These are phyloP conservation scores for Plasmodium cynomolgi DNA, from an alignment of 169 alveolate genomes.

Conservation along the genomic window DNA sequence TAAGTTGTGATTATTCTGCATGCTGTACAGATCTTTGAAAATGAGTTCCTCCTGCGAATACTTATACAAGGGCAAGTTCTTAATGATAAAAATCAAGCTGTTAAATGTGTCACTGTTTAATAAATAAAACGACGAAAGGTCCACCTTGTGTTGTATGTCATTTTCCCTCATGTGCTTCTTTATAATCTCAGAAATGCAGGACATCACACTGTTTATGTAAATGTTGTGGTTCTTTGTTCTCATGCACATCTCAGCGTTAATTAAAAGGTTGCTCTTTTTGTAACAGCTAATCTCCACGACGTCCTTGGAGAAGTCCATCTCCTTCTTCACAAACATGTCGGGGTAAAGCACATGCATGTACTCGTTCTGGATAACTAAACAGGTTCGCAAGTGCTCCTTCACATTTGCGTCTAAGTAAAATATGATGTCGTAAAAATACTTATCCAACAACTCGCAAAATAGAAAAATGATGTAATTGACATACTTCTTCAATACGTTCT, in stretches of 20 bases:
- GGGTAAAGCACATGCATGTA: constrained; percentile 65
- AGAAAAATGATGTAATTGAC: constrained; percentile 55
- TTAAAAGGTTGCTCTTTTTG: constrained; percentile 23
- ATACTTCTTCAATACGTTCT: constrained; percentile 48
- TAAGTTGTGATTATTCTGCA: constrained; percentile 40
- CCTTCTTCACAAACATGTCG: constrained; percentile 47
- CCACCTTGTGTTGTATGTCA: constrained; percentile 12
- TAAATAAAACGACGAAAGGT: constrained; percentile 4
- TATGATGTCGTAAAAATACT: constrained; percentile 63
- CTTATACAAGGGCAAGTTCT: constrained; percentile 60
- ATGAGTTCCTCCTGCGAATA: constrained; percentile 55
- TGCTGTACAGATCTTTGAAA: constrained; percentile 62
- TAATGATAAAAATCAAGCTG: constrained; percentile 45
- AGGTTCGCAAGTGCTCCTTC: constrained; percentile 27
- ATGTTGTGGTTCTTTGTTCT: constrained; percentile 34
- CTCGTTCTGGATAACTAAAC: constrained; percentile 39
- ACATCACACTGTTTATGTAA: constrained; percentile 10
- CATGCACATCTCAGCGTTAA: constrained; percentile 48
- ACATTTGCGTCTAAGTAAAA: constrained; percentile 51
- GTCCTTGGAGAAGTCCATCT: constrained; percentile 23
- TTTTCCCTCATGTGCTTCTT: constrained; percentile 50
- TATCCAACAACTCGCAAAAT: constrained; percentile 45
- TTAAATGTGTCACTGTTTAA: constrained; percentile 45
- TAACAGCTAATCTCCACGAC: constrained; percentile 20
- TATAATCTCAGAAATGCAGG: constrained; percentile 36